These are phyloP conservation scores for Colletotrichum godetiae DNA, from an alignment of 2,329 filamentous ascomycete species.

Conservation along the genomic window DNA sequence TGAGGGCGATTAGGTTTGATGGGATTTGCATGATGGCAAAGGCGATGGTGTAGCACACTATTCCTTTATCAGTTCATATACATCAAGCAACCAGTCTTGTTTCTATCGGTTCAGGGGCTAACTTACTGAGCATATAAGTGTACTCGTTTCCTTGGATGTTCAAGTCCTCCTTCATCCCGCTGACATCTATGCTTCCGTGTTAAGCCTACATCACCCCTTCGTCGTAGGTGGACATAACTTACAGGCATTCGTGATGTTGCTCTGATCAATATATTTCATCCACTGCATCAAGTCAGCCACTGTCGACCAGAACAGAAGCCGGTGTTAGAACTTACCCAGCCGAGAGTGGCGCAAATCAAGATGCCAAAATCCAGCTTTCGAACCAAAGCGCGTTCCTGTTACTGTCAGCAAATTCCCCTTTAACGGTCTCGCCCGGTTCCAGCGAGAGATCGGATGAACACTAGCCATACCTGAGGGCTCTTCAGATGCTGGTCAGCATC, in stretches of 20 bases:
- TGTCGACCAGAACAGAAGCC: neutral
- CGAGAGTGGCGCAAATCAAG: constrained; percentile 10
- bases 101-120: neutral
- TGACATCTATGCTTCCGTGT: neutral
- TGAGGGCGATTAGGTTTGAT: constrained; percentile 75
- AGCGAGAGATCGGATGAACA: too few relatives aligned
- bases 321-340: neutral
- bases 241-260: constrained; percentile 26
- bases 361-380: constrained; percentile 20
- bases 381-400: constrained; percentile 6
- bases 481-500: constrained; percentile 17
- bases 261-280: constrained; percentile 30
- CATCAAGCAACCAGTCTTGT: too few relatives aligned
- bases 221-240: neutral
- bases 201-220: neutral
- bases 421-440: too few relatives aligned
- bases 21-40: constrained; percentile 74
- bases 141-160: constrained; percentile 16
- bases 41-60: constrained; percentile 55
- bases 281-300: neutral
- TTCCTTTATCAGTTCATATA: neutral
- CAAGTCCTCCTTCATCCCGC: constrained; percentile 20
- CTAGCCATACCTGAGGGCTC: neutral
- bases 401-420: too few relatives aligned
- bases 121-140: constrained; percentile 23